phyloP scores from a whole-genome alignment of 164 flowering plant genomes.

The Taxillus chinensis region DNA sequence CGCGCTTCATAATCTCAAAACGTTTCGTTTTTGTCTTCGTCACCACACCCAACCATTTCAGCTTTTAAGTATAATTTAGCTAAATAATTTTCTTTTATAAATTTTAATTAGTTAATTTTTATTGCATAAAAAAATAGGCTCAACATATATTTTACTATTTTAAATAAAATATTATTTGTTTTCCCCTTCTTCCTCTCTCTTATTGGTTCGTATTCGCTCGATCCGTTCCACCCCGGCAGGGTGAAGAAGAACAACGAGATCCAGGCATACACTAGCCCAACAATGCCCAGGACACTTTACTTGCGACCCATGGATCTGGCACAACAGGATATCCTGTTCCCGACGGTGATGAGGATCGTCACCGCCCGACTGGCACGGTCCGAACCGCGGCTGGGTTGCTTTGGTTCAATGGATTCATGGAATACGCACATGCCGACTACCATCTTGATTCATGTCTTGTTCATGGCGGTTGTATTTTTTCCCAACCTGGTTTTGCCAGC shows the following conservation, averaged over 20 bases:
- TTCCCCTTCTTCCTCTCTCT: no score
- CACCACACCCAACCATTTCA: no score
- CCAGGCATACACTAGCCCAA: slow-evolving; percentile 57
- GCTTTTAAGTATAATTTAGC: no score
- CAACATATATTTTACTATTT: no score
- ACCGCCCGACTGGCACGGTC: slow-evolving; percentile 66
- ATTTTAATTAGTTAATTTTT: no score
- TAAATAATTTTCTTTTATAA: no score
- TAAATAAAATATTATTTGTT: no score
- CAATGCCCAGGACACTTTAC: slow-evolving; percentile 91
- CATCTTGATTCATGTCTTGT: slow-evolving; percentile 50
- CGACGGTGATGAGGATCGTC: slow-evolving; percentile 68
- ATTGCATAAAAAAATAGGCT: no score
- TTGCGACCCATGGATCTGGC: slow-evolving; percentile 58
- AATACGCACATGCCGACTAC: slow-evolving; percentile 70
- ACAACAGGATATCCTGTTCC: slow-evolving; percentile 70
- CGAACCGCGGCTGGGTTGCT: slow-evolving; percentile 74
- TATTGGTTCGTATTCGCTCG: slow-evolving; percentile 46
- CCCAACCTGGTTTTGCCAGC: slow-evolving; percentile 77
- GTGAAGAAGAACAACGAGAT: slow-evolving; percentile 81
- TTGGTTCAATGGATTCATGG: slow-evolving; percentile 63
- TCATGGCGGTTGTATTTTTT: slow-evolving; percentile 45
- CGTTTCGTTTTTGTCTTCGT: no score
- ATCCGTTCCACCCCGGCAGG: slow-evolving; percentile 56
- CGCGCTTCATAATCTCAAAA: no score